Evolutionary conservation across 805 yeast genomes (phyloP).

Genomic region (Saccharomycopsis sp.): DNA sequence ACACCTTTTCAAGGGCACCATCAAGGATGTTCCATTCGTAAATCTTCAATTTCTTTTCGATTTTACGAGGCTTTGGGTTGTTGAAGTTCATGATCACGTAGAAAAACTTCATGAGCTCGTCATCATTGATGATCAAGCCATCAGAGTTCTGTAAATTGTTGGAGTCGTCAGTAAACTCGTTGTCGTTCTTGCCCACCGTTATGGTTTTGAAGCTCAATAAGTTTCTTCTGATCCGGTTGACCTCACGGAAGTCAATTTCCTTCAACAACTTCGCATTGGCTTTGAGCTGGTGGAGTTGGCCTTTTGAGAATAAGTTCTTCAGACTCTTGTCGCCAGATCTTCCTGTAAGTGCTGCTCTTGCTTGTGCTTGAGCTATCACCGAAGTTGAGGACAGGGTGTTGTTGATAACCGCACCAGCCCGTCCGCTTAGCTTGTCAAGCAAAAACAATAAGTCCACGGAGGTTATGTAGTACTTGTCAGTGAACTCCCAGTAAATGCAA

Average conservation of each 20-base stretch:
- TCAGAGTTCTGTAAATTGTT: background rate
- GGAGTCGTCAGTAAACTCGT: constrained; percentile 2
- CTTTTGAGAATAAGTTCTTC: background rate
- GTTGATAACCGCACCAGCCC: constrained; percentile 17
- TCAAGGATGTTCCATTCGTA: constrained; percentile 37
- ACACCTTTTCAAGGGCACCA: constrained; percentile 35
- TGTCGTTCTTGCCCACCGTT: constrained; percentile 41
- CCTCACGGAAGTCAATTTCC: constrained; percentile 47
- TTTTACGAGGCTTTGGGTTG: constrained; percentile 41
- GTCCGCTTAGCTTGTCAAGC: constrained; percentile 35
- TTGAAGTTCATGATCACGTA: constrained; percentile 37
- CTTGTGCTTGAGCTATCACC: background rate
- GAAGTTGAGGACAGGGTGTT: background rate
- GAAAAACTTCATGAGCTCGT: constrained; percentile 21
- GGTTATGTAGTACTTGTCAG: constrained; percentile 42
- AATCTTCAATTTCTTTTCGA: constrained; percentile 42
- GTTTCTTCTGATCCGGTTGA: constrained; percentile 55
- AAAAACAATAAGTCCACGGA: constrained; percentile 52
- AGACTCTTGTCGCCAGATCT: background rate
- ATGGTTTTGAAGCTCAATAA: constrained; percentile 51
- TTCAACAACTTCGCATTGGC: constrained; percentile 15
- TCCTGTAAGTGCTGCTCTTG: background rate
- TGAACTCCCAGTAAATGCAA: constrained; percentile 49
- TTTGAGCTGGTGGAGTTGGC: constrained; percentile 4
- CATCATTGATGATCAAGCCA: constrained; percentile 20